A percentile compares a stretch with the other conserved stretches of the same genome.
Conservation (phyloP, 2,329 filamentous ascomycete species). For the Neurospora crassa region DNA sequence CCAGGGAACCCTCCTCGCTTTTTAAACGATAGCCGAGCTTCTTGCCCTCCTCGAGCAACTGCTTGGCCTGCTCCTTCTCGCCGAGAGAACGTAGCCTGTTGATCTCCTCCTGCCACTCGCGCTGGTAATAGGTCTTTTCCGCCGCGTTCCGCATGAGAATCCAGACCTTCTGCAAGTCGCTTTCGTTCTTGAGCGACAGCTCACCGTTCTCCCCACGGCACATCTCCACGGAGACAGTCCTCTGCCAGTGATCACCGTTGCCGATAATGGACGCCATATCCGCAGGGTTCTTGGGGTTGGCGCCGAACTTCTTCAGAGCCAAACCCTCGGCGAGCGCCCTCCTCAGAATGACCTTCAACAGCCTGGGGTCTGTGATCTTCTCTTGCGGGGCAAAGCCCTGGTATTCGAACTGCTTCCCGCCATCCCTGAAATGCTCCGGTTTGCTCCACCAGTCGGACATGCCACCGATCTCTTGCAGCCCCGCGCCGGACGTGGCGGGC, state of each 20-base stretch:
- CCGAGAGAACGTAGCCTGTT: background rate
- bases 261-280: slow-evolving; percentile 9
- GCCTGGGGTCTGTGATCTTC: slow-evolving; percentile 31
- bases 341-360: slow-evolving; percentile 39
- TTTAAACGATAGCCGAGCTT: slow-evolving; percentile 7
- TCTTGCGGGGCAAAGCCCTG: slow-evolving; percentile 30
- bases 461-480: slow-evolving; percentile 37
- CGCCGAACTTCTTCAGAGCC: slow-evolving; percentile 28
- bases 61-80: slow-evolving; percentile 10
- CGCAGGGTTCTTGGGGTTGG: slow-evolving; percentile 24
- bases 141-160: slow-evolving; percentile 11
- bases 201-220: slow-evolving; percentile 29
- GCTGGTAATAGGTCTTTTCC: background rate
- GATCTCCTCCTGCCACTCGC: background rate
- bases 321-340: slow-evolving; percentile 44
- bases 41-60: slow-evolving; percentile 9
- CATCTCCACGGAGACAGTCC: slow-evolving; percentile 26
- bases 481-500: slow-evolving; percentile 36
- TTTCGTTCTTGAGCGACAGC: slow-evolving; percentile 30
- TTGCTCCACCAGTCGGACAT: slow-evolving; percentile 44
- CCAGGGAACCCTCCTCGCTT: background rate
- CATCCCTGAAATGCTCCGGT: slow-evolving; percentile 39
- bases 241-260: slow-evolving; percentile 17
- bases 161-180: slow-evolving; percentile 18
- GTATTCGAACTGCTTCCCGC: slow-evolving; percentile 27